Percentiles rank a stretch among this genome's conserved stretches.
These are phyloP conservation scores for Chrysosporium queenslandicum DNA, from an alignment of 2,329 filamentous ascomycete genomes.

Conservation along the genomic window DNA sequence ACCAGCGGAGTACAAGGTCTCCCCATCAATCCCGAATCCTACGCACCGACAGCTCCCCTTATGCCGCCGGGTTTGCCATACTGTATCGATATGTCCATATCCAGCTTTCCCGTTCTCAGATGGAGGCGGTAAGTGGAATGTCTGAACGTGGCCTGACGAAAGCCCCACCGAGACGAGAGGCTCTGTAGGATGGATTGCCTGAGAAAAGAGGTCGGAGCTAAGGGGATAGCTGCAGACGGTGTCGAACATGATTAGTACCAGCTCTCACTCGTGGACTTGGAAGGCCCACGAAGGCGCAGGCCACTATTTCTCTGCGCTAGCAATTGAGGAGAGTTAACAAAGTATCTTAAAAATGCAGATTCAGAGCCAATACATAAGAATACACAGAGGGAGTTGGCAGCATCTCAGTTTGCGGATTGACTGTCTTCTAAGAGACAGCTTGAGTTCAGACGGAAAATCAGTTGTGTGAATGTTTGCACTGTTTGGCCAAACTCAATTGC, in stretches of 20 bases:
- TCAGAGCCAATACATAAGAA: not conserved
- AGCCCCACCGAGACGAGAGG: slow-evolving; percentile 80
- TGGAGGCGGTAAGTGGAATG: slow-evolving; percentile 59
- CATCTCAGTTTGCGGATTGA: too few relatives aligned
- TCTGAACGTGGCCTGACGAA: slow-evolving; percentile 74
- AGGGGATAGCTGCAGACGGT: slow-evolving; percentile 85
- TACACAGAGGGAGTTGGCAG: not conserved
- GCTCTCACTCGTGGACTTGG: not conserved
- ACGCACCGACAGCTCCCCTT: slow-evolving; percentile 86
- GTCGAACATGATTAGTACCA: slow-evolving; percentile 58
- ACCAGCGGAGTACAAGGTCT: slow-evolving; percentile 51
- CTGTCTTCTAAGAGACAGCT: too few relatives aligned
- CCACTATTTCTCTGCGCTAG: not conserved
- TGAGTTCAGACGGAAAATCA: not conserved
- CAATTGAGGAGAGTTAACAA: not conserved
- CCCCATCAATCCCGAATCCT: slow-evolving; percentile 67
- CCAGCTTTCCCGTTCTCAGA: slow-evolving; percentile 48
- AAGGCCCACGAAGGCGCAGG: not conserved
- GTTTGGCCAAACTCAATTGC: slow-evolving; percentile 5
- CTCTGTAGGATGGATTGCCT: slow-evolving; percentile 73
- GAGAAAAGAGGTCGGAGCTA: slow-evolving; percentile 74
- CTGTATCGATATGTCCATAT: slow-evolving; percentile 64
- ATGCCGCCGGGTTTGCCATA: slow-evolving; percentile 81
- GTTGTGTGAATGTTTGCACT: slow-evolving; percentile 3
- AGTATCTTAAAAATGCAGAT: too few relatives aligned